Base-by-base conservation (phyloP, 164 flowering plant genomes). In the Stephania yunnanensis region DNA sequence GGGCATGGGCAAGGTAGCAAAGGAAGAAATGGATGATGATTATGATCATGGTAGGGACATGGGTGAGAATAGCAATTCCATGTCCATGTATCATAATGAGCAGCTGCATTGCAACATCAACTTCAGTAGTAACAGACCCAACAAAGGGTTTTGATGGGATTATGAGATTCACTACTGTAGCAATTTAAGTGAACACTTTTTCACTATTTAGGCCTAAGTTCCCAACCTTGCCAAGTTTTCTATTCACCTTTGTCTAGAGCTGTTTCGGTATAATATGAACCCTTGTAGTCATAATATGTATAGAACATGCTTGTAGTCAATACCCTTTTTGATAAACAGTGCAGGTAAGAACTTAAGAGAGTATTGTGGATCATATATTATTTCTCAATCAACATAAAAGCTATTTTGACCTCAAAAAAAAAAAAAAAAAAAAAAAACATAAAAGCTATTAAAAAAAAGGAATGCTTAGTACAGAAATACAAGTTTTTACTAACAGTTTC, bases 21-120 rank as follows among this genome's bases (percentile, higher is more conserved):
- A 90, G 77, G 89, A 88, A 74, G 98, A 89, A 80, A 74, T 48
- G 4, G 83, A 79, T 15, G 85, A 85, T n/a, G 81, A 84, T 19
- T 71, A 73, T 69, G 79, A 75, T 19, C 71, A 78, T 69, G 86
- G 79, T 46, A 80, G 79, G 25, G 83, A 84, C 66, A 77, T 74
- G 73, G 88, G 89, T 31, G 89, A 87, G 75, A 82, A 81, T 68
- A 83, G 85, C 78, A 82, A 78, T 68, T 82, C 91, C 9, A 82
- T 86, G 81, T 70, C 86, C 17, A 77, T 80, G 52, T 76, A 83
- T 72, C 81, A 85, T 58, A 74, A 79, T 73, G 78, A 73, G 25
- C 86, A 77, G 29, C 78, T 70, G 5, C 78, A 83, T 78, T 70
- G 64, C 68, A 76, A 67, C 45, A 73, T 73, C 20, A 74, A 79